A percentile compares a stretch with the other conserved stretches of the same genome.
Evolutionary conservation across 2,329 filamentous ascomycete genomes (phyloP).

Genomic region (Arthrocladium fulminans): DNA sequence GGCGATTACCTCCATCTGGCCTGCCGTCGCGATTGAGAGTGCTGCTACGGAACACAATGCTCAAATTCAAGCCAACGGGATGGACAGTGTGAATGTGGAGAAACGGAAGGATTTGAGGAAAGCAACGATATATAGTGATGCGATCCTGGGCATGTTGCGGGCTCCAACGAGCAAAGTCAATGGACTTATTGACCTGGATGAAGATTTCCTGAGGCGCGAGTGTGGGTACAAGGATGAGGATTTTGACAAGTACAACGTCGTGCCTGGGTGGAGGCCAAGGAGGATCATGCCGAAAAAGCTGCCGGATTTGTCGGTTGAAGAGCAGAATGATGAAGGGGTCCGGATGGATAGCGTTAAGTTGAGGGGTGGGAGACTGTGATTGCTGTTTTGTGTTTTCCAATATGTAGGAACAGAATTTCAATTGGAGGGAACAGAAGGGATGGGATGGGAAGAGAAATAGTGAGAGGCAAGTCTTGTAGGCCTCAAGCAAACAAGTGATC

Average conservation of each 20-base stretch:
- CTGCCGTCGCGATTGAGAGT: conserved; percentile 66
- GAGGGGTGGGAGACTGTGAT: conserved; percentile 11
- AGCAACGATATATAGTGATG: conserved; percentile 68
- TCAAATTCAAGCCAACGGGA: conserved; percentile 28
- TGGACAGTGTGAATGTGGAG: conserved; percentile 16
- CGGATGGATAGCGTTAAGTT: conserved; percentile 56
- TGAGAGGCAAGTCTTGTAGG: no score
- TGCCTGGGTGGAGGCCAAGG: conserved; percentile 54
- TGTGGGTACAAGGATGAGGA: conserved; percentile 50
- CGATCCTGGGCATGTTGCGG: conserved; percentile 61
- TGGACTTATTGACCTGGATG: conserved; percentile 64
- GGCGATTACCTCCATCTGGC: conserved; percentile 77
- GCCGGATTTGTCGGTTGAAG: conserved; percentile 61
- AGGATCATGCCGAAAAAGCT: conserved; percentile 68
- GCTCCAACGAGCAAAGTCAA: conserved; percentile 56
- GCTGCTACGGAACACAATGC: conserved; percentile 56
- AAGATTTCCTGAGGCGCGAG: conserved; percentile 65
- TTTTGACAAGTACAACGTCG: conserved; percentile 64
- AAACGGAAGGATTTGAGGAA: conserved; percentile 55
- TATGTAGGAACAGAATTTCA: no score
- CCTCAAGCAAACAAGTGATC: neutral
- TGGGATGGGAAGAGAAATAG: no score
- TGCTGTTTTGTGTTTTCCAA: no score
- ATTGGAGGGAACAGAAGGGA: no score
- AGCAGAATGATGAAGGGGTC: conserved; percentile 72